Evolutionary conservation across 345 rosid genomes (phyloP), one percentile per base, ranked within the genome.

Genomic region (Hypericum perforatum): DNA sequence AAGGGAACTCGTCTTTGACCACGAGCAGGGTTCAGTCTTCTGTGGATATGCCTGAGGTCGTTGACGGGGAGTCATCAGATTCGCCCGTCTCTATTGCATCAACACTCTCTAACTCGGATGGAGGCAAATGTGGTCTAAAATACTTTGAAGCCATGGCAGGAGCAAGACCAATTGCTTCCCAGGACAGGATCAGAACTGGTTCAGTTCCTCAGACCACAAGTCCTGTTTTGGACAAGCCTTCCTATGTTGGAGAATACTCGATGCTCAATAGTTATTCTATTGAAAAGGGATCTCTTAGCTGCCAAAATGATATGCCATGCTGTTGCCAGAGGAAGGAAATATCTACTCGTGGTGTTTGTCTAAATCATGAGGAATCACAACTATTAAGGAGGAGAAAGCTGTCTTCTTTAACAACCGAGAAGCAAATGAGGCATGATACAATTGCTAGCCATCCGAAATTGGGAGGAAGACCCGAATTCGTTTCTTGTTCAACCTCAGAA

Each of bases 261-360:
- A 76, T 62, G 48, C 61, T 29, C 49, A 66, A 65, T 43, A 74
- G 64, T 39, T 61, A 52, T 16, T 50, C 70, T 56, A 13, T 65
- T 10, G 82, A 75, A 49, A 81, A 66, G 68, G 70, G 76, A 41
- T 72, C 82, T 60, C 61, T 59, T 14, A 55, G 64, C 56, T 64
- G 59, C 52, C 69, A 66, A 46, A 80, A 67, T 65, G 75, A 81
- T 63, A 81, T 73, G 63, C 79, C 96, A 16, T 92, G 96, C 70
- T 78, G 95, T 70, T 88, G 98, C 72, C 95, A 88, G 59, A 78
- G 81, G 65, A 92, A 82, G 73, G 98, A 92, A 56, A 81, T 76
- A 68, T 53, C 64, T 57, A 61, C 74, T 12, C 82, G 76, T 58
- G 76, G 69, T 57, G 47, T 72, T 54, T 53, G 68, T 16, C 47